These are phyloP conservation scores for Sphaceloma murrayae DNA, from an alignment of 2,329 filamentous ascomycete genomes.

Conservation along the genomic window DNA sequence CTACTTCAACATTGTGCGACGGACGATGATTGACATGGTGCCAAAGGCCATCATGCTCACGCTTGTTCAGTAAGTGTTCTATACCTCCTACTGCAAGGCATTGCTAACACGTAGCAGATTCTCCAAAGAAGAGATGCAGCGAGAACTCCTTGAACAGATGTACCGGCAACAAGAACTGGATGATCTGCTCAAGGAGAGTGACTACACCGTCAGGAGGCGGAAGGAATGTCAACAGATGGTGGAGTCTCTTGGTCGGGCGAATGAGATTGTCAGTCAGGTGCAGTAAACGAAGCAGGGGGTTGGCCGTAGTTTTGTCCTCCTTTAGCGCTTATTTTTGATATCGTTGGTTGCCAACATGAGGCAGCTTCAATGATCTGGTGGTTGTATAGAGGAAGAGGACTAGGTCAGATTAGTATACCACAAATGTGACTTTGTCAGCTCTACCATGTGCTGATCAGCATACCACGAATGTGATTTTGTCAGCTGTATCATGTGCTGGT, in stretches of 20 bases:
- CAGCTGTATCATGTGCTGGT: no score
- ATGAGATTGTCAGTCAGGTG: constrained; percentile 85
- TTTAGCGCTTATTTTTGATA: constrained; percentile 10
- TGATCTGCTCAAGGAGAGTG: constrained; percentile 92
- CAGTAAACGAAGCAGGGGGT: constrained; percentile 34
- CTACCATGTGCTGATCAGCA: no score
- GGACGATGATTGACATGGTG: constrained; percentile 99
- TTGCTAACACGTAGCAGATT: constrained; percentile 45
- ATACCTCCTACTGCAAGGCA: constrained; percentile 11
- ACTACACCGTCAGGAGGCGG: constrained; percentile 86
- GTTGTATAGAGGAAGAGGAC: constrained; percentile 6
- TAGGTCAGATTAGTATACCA: constrained; percentile 1
- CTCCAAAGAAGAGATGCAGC: constrained; percentile 98
- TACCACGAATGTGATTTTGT: no score
- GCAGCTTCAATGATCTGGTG: background rate
- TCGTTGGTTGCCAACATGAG: background rate
- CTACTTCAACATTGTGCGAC: constrained; percentile 96
- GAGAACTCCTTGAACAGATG: constrained; percentile 93
- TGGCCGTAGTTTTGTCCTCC: constrained; percentile 5
- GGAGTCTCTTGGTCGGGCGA: constrained; percentile 78
- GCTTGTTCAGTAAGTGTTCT: constrained; percentile 71
- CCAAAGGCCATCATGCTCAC: constrained; percentile 98
- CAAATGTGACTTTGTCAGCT: no score
- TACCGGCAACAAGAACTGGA: constrained; percentile 86
- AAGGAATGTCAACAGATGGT: constrained; percentile 99